These are phyloP conservation scores for Haberlea rhodopensis DNA, from an alignment of 257 asterid genomes.

Conservation along the genomic window DNA sequence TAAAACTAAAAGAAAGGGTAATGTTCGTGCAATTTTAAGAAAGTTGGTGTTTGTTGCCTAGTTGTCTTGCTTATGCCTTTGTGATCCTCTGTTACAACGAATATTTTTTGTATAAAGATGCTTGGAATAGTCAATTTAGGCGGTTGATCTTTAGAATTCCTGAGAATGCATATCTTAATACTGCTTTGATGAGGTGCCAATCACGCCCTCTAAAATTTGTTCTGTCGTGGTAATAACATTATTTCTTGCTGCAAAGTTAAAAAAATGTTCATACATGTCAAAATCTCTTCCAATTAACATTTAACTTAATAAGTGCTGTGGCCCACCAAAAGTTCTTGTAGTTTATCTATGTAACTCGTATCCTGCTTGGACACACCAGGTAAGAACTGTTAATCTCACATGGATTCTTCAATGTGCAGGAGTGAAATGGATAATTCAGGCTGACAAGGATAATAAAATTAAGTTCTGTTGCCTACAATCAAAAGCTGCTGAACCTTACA, in stretches of 20 bases:
- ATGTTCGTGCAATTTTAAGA: too few species aligned
- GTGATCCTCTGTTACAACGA: not conserved
- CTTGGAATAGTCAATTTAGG: not conserved
- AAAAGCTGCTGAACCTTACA: conserved; percentile 86
- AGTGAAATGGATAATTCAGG: conserved; percentile 73
- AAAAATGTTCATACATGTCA: not conserved
- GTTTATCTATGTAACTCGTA: not conserved
- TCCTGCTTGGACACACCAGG: conserved; percentile 3
- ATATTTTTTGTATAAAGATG: not conserved
- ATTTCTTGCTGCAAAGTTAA: too few species aligned
- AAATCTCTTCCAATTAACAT: not conserved
- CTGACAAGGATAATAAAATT: conserved; percentile 70
- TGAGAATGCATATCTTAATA: not conserved
- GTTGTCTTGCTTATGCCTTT: not conserved
- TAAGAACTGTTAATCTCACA: not conserved
- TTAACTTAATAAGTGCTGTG: not conserved
- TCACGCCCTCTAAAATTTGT: not conserved
- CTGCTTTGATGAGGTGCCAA: not conserved
- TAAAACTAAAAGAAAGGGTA: too few species aligned
- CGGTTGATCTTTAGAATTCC: not conserved
- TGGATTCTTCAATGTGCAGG: conserved; percentile 43
- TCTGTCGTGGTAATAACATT: not conserved
- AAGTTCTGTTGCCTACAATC: conserved; percentile 93
- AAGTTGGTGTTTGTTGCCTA: too few species aligned
- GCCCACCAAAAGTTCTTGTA: not conserved